Conservation (phyloP, 129 eudicot species). For the Lactuca saligna region DNA sequence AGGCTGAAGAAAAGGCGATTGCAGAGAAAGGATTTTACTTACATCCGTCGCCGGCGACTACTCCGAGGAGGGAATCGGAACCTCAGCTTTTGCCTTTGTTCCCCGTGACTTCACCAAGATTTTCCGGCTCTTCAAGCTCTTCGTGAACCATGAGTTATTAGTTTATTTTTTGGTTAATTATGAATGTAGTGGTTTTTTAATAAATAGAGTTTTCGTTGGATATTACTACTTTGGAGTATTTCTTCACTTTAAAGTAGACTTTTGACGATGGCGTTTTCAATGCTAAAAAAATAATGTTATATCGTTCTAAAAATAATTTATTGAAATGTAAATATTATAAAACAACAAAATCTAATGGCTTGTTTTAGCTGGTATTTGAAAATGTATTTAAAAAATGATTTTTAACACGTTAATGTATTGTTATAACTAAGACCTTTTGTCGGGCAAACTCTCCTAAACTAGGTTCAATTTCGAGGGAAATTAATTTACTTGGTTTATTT, state of each 20-base stretch:
- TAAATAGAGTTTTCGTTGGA: background rate
- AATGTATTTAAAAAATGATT: no score
- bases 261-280: constrained; percentile 1
- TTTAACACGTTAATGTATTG: no score
- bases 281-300: no score
- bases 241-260: background rate
- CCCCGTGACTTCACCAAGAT: constrained; percentile 68
- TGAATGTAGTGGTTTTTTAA: constrained; percentile 11
- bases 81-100: constrained; percentile 70
- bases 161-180: constrained; percentile 5
- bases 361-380: no score
- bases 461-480: no score
- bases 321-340: no score
- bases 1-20: constrained; percentile 69
- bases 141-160: constrained; percentile 39
- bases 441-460: no score
- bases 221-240: background rate
- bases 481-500: background rate
- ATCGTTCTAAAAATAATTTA: no score
- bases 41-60: constrained; percentile 72
- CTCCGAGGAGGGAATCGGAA: constrained; percentile 59
- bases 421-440: no score
- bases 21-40: constrained; percentile 66
- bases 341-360: no score
- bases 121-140: constrained; percentile 42